Conservation (phyloP, 2,329 filamentous ascomycete species). For the Penicillium sp. region DNA sequence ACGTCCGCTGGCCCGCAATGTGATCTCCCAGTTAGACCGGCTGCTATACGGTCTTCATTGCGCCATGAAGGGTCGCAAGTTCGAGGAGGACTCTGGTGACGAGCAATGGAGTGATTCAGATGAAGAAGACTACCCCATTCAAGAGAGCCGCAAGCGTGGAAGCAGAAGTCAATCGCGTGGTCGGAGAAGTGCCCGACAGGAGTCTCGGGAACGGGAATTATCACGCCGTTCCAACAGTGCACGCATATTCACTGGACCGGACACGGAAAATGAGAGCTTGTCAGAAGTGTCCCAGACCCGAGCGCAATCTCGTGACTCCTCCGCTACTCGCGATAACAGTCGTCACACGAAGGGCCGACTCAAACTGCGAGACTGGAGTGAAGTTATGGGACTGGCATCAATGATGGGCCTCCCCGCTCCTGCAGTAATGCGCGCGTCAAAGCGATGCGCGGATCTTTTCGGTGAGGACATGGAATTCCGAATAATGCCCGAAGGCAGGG, state of each 20-base stretch:
- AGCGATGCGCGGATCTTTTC: constrained; percentile 74
- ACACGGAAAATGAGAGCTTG: constrained; percentile 5
- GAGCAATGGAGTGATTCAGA: constrained; percentile 32
- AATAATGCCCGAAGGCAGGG: constrained; percentile 48
- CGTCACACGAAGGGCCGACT: constrained; percentile 16
- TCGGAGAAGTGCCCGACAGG: constrained; percentile 22
- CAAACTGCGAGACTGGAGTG: constrained; percentile 72
- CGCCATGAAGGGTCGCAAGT: constrained; percentile 54
- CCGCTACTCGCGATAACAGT: constrained; percentile 1
- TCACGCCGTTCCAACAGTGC: constrained; percentile 9
- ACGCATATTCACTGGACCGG: constrained; percentile 5
- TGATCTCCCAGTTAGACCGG: constrained; percentile 66
- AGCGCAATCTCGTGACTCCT: constrained; percentile 13
- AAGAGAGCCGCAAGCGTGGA: constrained; percentile 7
- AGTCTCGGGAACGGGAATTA: constrained; percentile 7
- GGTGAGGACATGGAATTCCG: constrained; percentile 66
- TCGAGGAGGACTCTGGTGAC: constrained; percentile 25
- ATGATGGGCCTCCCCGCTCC: constrained; percentile 65
- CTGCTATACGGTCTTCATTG: constrained; percentile 70
- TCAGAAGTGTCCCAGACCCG: constrained; percentile 11
- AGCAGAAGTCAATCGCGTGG: constrained; percentile 25
- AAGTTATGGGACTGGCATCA: constrained; percentile 75
- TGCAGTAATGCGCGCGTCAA: constrained; percentile 66
- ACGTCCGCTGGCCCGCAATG: constrained; percentile 65
- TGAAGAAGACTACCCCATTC: constrained; percentile 11